Evolutionary conservation across 129 eudicot species (phyloP).

Genomic region (Helianthus annuus): DNA sequence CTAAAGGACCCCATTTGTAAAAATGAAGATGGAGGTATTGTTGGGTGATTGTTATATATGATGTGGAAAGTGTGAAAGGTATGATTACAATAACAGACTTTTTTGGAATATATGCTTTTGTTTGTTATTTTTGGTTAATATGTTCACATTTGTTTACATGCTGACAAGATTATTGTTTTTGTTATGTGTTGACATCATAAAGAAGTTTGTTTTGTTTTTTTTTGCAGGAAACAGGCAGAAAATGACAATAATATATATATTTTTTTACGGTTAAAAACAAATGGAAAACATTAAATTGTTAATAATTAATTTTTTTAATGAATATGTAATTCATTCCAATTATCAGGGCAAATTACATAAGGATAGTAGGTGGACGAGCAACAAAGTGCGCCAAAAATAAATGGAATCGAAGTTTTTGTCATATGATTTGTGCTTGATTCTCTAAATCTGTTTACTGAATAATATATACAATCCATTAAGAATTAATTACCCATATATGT

Average conservation of each 20-base stretch:
- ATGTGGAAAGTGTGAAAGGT: constrained; percentile 24
- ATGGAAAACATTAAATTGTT: too few relatives aligned
- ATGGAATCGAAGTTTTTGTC: background rate
- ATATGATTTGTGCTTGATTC: constrained; percentile 3
- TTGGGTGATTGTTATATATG: constrained; percentile 17
- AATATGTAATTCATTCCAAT: too few relatives aligned
- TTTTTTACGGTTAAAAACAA: too few relatives aligned
- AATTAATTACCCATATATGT: too few relatives aligned
- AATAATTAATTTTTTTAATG: too few relatives aligned
- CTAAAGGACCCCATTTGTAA: constrained; percentile 39
- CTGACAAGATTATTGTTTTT: constrained; percentile 13
- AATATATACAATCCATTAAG: background rate
- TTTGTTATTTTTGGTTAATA: constrained; percentile 22
- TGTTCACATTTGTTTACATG: constrained; percentile 35
- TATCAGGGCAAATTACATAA: too few relatives aligned
- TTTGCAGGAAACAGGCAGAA: constrained; percentile 13
- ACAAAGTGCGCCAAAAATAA: too few relatives aligned
- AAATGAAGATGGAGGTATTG: background rate
- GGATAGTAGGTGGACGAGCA: too few relatives aligned
- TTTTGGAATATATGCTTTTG: constrained; percentile 15
- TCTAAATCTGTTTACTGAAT: background rate
- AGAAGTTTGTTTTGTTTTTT: constrained; percentile 32
- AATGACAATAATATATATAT: too few relatives aligned
- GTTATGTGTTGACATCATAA: background rate
- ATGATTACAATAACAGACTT: constrained; percentile 21